Evolutionary conservation across 1,284 basidiomycete genomes (phyloP), one percentile per base, ranked within the genome.

Genomic region (Taiwanofungus camphoratus): DNA sequence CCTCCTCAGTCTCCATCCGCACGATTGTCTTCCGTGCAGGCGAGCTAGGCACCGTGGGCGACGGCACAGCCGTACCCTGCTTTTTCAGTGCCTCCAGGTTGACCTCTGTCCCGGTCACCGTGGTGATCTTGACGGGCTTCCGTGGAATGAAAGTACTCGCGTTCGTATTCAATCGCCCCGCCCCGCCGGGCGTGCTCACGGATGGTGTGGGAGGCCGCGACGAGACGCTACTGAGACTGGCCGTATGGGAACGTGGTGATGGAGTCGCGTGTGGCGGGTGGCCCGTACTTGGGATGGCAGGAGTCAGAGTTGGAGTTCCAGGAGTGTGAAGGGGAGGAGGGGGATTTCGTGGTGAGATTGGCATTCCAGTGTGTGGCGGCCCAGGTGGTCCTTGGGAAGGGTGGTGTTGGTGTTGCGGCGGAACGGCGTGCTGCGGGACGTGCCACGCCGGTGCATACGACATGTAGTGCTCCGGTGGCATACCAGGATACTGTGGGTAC

Each of bases 181-280:
- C 67, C 35, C 55, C 58, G 8, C 62, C 56, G 7, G 71, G 64
- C 22, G 65, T 61, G 6, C 71, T 52, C 0, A 76, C 64, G 1
- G 77, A 72, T 2, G 82, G 80, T 2, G 84, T 84, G 4, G 81
- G 71, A n/a, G 84, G 82, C 1, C 82, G 79, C 0, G 82, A 81
- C 2, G 79, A 71, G 4, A 83, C 56, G 30, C 64, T 65, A 41
- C 64, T 65, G 12, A 77, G 69, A 43, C 64, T 74, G 33, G 60
- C 66, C 6, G 76, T 65, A 35, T 70, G 66, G 46, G 76, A 73
- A 11, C 74, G 63, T 16, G 74, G 68, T 5, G 69, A 65, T 2
- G 76, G 70, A 11, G 73, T 70, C 3, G 71, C 70, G 53, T 76
- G 76, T 5, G 70, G 67, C 9, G 69, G 65, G 53, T 77, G 76